A percentile compares a stretch with the other conserved stretches of the same genome.
phyloP scores from a whole-genome alignment of 495 filamentous ascomycete species.

The Annulohypoxylon moriforme region DNA sequence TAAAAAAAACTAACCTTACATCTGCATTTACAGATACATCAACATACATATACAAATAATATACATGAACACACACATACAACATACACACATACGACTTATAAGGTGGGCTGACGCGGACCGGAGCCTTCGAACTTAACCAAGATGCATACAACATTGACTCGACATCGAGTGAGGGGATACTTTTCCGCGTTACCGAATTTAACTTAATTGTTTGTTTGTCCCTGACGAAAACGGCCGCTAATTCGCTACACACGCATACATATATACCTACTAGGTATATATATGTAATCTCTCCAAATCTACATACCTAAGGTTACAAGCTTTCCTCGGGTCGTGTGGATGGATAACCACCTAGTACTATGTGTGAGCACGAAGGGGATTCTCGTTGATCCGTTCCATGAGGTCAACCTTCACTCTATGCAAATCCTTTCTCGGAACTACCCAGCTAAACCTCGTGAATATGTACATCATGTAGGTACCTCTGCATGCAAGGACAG shows the following conservation, averaged over 20 bases:
- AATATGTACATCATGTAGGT: slow-evolving; percentile 1
- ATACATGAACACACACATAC: not conserved
- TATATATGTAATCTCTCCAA: too few species aligned
- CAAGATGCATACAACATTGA: slow-evolving; percentile 29
- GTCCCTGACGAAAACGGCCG: slow-evolving; percentile 10
- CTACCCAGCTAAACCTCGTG: not conserved
- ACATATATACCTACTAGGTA: too few species aligned
- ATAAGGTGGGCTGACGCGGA: slow-evolving; percentile 17
- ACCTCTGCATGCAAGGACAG: slow-evolving; percentile 21
- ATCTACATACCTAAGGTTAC: too few species aligned
- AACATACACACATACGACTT: slow-evolving; percentile 3
- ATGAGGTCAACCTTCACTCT: slow-evolving; percentile 10
- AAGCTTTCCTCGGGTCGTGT: not conserved
- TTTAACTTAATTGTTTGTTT: slow-evolving; percentile 23
- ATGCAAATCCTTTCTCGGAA: not conserved
- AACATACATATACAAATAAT: not conserved
- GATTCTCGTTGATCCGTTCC: slow-evolving; percentile 33
- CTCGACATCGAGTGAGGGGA: slow-evolving; percentile 26
- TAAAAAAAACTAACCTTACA: slow-evolving; percentile 15
- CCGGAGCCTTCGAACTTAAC: slow-evolving; percentile 24
- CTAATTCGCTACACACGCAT: slow-evolving; percentile 1
- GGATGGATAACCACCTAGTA: too few species aligned
- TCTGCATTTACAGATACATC: not conserved
- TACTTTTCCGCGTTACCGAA: slow-evolving; percentile 31
- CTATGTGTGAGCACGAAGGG: not conserved